Evolutionary conservation across 2,329 filamentous ascomycete species (phyloP), one percentile per base, ranked within the genome.

Genomic region (Hymenoscyphus scutula): DNA sequence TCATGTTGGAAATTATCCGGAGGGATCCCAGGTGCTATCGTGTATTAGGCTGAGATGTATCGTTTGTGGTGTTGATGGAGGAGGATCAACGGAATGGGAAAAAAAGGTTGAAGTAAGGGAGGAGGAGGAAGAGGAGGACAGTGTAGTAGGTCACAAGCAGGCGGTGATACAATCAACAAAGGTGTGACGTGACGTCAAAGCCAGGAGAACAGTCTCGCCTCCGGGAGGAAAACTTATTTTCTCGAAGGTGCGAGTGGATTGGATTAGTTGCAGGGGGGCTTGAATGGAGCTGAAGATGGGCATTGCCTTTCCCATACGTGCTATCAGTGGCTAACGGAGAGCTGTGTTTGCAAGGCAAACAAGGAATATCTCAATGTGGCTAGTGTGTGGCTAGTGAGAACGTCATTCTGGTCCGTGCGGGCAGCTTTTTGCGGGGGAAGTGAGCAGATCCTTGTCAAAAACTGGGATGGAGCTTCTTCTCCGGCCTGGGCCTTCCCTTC

Each of bases 1-100:
- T 95, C 93, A 97, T 97, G 66, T 66, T 86, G 61, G 13, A 25
- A 30, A 11, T 48, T 48, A 23, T 48, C 23, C 11, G 45, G 23
- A 13, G 7, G 13, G 23, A 51, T 13, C 45, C 25, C 45, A 51
- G 19, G 8, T 23, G 23, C 2, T 25, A 51, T 15, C n/a, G 45
- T 23, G 41, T 48, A 23, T 27, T 15, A 13, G 19, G 19, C 19
- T 10, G 19, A 51, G 45, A 51, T 51, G 45, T 51, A 11, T 10
- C 11, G 8, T 51, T 51, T 51, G 8, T 51, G 45, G 45, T 25
- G 45, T 51, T 51, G 45, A 51, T 27, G 45, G 23, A 25, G 45
- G n/a, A 51, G 19, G 19, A 25, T 51, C 45, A 51, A 51, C 45
- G 25, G 45, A 5, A 51, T 23, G 10, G 19, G 5, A 25, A 51